phyloP scores from a whole-genome alignment of 495 filamentous ascomycete genomes.

The Penicillium arizonense region DNA sequence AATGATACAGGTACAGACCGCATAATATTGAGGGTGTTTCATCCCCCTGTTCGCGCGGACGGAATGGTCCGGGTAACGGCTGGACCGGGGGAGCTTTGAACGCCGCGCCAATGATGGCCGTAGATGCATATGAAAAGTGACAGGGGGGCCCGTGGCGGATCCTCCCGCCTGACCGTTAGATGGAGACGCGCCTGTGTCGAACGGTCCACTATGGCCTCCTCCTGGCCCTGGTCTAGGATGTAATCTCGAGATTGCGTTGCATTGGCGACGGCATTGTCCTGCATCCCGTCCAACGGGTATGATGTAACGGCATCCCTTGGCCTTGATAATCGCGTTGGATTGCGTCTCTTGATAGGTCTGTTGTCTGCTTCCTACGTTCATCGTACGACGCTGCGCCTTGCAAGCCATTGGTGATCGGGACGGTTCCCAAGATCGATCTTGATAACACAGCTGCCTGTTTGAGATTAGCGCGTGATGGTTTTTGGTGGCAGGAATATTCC shows the following conservation, averaged over 20 bases:
- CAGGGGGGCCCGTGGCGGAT: constrained; percentile 12
- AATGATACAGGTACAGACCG: not conserved
- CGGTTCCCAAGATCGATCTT: not conserved
- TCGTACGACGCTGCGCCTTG: no score
- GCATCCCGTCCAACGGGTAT: no score
- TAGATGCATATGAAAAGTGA: not conserved
- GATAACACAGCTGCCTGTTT: no score
- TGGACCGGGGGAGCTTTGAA: not conserved
- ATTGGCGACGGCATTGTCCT: no score
- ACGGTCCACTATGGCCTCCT: constrained; percentile 20
- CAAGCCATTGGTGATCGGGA: constrained; percentile 3
- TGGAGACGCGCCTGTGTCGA: constrained; percentile 6
- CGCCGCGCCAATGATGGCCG: constrained; percentile 6
- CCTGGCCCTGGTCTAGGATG: not conserved
- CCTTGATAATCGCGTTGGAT: no score
- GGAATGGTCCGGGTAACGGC: constrained; percentile 5
- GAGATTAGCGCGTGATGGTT: no score
- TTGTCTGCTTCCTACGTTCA: no score
- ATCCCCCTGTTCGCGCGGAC: constrained; percentile 7
- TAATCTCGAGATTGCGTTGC: not conserved
- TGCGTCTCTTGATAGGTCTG: no score
- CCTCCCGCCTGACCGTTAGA: constrained; percentile 24
- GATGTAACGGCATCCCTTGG: no score
- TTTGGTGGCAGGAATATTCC: no score
- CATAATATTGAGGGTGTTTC: not conserved